phyloP scores from a whole-genome alignment of 768 basidiomycete genomes.

The Lentinula raphanica region DNA sequence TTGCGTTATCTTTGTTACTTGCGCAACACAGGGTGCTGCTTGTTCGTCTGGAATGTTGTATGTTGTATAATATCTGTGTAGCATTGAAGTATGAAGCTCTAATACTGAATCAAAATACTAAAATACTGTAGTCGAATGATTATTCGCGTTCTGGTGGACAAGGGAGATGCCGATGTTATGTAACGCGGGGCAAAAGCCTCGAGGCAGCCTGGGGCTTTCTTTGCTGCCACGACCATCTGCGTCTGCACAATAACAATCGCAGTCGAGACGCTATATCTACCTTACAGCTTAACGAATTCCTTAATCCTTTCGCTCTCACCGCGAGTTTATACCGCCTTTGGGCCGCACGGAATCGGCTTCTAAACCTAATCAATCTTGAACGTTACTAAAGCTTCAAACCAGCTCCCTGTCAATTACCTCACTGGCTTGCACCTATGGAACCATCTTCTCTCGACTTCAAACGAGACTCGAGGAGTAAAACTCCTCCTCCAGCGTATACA shows the following conservation, averaged over 20 bases:
- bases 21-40: background rate
- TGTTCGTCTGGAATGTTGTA: background rate
- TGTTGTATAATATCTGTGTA: background rate
- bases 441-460: background rate
- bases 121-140: too few species aligned
- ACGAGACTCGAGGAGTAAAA: background rate
- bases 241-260: too few species aligned
- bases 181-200: background rate
- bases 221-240: background rate
- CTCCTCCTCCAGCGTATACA: constrained; percentile 5
- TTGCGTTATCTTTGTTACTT: background rate
- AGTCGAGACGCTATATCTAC: too few species aligned
- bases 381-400: background rate
- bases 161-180: too few species aligned
- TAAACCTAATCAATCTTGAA: background rate
- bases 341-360: background rate
- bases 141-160: too few species aligned
- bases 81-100: too few species aligned
- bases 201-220: background rate
- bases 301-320: background rate
- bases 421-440: background rate
- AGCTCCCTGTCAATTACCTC: background rate
- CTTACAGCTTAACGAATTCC: background rate
- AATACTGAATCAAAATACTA: too few species aligned
- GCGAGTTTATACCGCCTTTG: background rate